These are phyloP conservation scores for Populus deltoides DNA, from an alignment of 345 rosid species.

Conservation along the genomic window DNA sequence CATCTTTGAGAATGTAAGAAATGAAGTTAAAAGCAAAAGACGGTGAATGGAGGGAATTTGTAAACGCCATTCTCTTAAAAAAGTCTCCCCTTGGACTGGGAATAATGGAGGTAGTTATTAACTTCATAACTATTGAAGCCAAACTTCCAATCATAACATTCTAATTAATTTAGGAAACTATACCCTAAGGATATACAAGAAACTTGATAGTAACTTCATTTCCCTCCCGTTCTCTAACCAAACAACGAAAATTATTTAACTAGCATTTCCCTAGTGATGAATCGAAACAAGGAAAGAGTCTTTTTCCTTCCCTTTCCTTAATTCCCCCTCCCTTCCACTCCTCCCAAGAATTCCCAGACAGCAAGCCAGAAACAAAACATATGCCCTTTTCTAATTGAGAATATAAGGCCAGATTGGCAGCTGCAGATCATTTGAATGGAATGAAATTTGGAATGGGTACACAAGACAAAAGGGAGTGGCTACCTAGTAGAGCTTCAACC, in stretches of 20 bases:
- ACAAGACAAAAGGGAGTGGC: too few relatives aligned
- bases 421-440: too few relatives aligned
- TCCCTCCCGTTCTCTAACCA: not conserved
- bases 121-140: not conserved
- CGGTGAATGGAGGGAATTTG: not conserved
- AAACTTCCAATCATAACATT: not conserved
- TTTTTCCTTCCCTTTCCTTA: not conserved
- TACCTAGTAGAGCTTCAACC: too few relatives aligned
- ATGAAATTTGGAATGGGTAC: too few relatives aligned
- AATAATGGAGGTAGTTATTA: not conserved
- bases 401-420: too few relatives aligned
- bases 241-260: not conserved
- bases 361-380: not conserved
- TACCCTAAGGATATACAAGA: not conserved
- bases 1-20: not conserved
- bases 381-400: too few relatives aligned
- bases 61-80: not conserved
- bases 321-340: not conserved
- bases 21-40: not conserved
- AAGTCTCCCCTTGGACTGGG: not conserved
- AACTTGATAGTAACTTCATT: not conserved
- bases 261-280: not conserved
- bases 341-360: not conserved
- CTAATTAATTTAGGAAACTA: not conserved
- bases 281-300: not conserved